Conservation (phyloP, 2,329 filamentous ascomycete genomes). For the Aspergillus brasiliensis region DNA sequence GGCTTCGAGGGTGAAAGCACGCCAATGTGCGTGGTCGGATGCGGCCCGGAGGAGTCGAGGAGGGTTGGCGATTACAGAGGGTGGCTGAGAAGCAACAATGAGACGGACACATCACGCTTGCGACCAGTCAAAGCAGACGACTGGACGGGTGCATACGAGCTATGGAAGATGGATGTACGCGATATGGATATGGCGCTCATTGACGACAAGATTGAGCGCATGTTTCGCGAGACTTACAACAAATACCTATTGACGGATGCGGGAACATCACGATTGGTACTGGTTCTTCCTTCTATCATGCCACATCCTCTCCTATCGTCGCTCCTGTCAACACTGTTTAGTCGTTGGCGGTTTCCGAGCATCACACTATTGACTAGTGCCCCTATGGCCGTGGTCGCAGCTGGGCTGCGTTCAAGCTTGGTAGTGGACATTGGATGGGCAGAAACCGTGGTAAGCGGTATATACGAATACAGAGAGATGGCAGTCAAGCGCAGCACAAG, state of each 20-base stretch:
- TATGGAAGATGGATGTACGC: constrained; percentile 77
- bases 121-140: constrained; percentile 34
- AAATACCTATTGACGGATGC: constrained; percentile 66
- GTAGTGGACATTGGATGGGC: constrained; percentile 91
- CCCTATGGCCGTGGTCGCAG: constrained; percentile 72
- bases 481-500: constrained; percentile 69
- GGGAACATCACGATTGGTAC: constrained; percentile 70
- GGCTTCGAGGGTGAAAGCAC: constrained; percentile 83
- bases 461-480: constrained; percentile 90
- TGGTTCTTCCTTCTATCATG: constrained; percentile 75
- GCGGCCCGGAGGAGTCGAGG: constrained; percentile 73
- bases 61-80: constrained; percentile 79
- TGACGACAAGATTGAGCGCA: constrained; percentile 82
- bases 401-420: constrained; percentile 81
- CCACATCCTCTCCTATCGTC: constrained; percentile 77
- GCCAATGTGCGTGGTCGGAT: constrained; percentile 71
- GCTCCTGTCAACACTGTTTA: constrained; percentile 76
- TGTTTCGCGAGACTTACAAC: constrained; percentile 77
- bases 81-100: constrained; percentile 61
- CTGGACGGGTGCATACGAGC: constrained; percentile 59
- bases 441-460: constrained; percentile 79
- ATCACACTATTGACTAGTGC: constrained; percentile 80
- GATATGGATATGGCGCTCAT: constrained; percentile 75
- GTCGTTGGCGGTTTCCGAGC: constrained; percentile 74
- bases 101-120: constrained; percentile 45